These are phyloP conservation scores for Malus hybrid DNA, from an alignment of 331 rosid species.

Conservation along the genomic window DNA sequence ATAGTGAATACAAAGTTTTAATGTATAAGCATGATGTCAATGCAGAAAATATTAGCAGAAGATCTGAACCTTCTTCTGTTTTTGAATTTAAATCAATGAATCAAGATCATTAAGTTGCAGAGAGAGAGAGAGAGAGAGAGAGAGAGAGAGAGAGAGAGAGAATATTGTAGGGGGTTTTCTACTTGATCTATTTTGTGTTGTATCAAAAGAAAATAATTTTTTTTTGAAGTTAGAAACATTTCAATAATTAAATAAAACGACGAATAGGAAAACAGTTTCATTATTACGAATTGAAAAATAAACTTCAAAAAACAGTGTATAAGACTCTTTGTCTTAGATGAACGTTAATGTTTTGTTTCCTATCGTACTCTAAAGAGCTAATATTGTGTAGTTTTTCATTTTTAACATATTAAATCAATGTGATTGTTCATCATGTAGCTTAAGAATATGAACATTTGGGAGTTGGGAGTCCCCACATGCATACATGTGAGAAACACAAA, in stretches of 20 bases:
- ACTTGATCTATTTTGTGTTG: not conserved
- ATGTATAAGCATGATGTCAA: not conserved
- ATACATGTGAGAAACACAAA: slow-evolving; percentile 45
- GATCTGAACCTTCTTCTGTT: too few relatives aligned
- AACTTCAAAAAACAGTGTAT: not conserved
- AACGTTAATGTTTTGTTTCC: not conserved
- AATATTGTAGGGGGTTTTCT: not conserved
- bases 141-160: too few relatives aligned
- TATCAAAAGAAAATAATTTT: not conserved
- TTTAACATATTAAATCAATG: not conserved
- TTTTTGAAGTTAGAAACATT: too few relatives aligned
- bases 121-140: not conserved
- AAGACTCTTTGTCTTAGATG: not conserved
- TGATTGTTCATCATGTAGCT: slow-evolving; percentile 32
- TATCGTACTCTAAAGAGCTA: not conserved
- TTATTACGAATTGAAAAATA: too few relatives aligned
- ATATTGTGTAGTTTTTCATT: not conserved
- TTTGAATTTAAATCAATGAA: not conserved
- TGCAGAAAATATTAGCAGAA: too few relatives aligned
- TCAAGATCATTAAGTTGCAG: not conserved
- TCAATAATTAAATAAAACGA: too few relatives aligned
- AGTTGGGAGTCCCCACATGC: slow-evolving; percentile 34
- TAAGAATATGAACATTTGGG: slow-evolving; percentile 20
- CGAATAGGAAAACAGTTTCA: too few relatives aligned
- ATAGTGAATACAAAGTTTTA: not conserved